Percentiles rank a stretch among this genome's conserved stretches.
These are phyloP conservation scores for Xylariaceae sp. DNA, from an alignment of 2,329 filamentous ascomycete genomes.

Conservation along the genomic window DNA sequence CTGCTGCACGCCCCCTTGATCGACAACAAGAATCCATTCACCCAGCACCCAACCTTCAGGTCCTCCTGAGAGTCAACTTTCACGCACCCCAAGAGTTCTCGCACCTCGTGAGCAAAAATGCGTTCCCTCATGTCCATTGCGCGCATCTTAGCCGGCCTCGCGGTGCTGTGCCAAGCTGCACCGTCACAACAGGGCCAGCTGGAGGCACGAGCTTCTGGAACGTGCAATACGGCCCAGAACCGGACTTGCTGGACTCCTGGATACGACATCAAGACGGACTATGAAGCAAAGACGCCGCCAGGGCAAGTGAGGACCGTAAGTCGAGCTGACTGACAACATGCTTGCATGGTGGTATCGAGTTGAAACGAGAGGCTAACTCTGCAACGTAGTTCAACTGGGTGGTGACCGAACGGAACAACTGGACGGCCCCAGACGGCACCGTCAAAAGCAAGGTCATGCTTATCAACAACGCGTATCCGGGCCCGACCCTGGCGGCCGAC, in stretches of 20 bases:
- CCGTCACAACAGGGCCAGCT: too few relatives aligned
- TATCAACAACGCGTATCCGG: constrained; percentile 25
- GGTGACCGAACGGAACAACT: constrained; percentile 22
- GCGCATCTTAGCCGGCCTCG: constrained; percentile 8
- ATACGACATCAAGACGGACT: constrained; percentile 25
- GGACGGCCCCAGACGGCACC: constrained; percentile 22
- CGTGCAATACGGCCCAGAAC: constrained; percentile 19
- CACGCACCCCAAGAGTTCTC: not conserved
- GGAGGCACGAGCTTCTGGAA: constrained; percentile 7
- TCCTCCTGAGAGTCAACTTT: not conserved
- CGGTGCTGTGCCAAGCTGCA: constrained; percentile 8
- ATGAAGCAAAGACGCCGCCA: constrained; percentile 20
- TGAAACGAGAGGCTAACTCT: not conserved
- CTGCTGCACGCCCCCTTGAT: too few relatives aligned
- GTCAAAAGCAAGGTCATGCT: constrained; percentile 38
- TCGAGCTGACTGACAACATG: constrained; percentile 36
- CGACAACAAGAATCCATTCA: too few relatives aligned
- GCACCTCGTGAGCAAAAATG: too few relatives aligned
- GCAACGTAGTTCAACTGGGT: constrained; percentile 19
- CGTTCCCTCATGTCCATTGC: constrained; percentile 1
- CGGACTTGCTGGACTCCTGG: constrained; percentile 24
- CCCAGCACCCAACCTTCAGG: too few relatives aligned
- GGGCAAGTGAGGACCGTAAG: constrained; percentile 16
- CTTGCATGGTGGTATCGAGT: too few relatives aligned
- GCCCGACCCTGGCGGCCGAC: constrained; percentile 25